These are phyloP conservation scores for Moelleriella libera DNA, from an alignment of 2,329 filamentous ascomycete species.

Conservation along the genomic window DNA sequence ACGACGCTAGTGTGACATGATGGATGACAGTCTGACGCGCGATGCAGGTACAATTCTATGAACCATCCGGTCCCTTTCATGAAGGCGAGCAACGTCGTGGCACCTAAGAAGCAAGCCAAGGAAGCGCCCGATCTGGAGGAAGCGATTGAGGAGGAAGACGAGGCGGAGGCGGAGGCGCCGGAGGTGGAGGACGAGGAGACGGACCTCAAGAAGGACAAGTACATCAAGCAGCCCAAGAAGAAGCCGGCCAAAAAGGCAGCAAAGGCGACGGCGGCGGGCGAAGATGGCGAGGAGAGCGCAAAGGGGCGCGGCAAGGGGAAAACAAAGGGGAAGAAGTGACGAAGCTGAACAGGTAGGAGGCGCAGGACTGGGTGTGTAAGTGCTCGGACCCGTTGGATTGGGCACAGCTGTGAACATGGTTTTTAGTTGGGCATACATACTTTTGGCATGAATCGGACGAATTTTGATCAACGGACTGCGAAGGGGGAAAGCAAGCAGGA, in stretches of 20 bases:
- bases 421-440: no score
- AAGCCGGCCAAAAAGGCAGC: conserved; percentile 30
- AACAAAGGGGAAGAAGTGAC: conserved; percentile 32
- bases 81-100: conserved; percentile 69
- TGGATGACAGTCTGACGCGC: no score
- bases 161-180: conserved; percentile 43
- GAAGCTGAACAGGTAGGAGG: not conserved
- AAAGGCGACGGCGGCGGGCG: conserved; percentile 35
- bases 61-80: conserved; percentile 90
- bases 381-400: not conserved
- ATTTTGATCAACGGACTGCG: no score
- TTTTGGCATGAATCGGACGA: no score
- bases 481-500: no score
- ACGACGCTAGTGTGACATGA: no score
- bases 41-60: conserved; percentile 62
- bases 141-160: conserved; percentile 84
- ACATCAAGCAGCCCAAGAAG: conserved; percentile 81
- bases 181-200: conserved; percentile 58
- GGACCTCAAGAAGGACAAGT: conserved; percentile 91
- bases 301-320: conserved; percentile 31
- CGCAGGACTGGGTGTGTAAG: not conserved
- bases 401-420: not conserved
- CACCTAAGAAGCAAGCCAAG: conserved; percentile 55
- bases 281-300: conserved; percentile 39
- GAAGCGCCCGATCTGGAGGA: conserved; percentile 91